Percentiles rank a stretch among this genome's conserved stretches.
phyloP scores from a whole-genome alignment of 106 monocot species.

The Platanthera zijinensis region DNA sequence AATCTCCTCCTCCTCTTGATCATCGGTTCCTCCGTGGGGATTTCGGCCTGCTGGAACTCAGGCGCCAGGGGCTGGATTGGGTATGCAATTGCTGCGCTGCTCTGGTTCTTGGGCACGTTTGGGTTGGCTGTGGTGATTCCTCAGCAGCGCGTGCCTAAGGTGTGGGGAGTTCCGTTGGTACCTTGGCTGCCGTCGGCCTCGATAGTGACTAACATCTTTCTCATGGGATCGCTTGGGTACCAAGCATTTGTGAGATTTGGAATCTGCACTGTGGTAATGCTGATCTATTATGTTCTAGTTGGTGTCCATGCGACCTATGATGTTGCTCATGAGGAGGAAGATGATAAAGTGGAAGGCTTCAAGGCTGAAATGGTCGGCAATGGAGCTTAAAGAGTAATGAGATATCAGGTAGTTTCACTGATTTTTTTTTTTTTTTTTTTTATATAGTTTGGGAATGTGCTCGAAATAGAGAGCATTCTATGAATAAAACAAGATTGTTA shows the following conservation, averaged over 20 bases:
- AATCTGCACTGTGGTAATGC: constrained; percentile 22
- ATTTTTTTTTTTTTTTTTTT: neutral
- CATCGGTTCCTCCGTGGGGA: constrained; percentile 10
- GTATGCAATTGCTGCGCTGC: constrained; percentile 17
- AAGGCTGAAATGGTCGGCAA: neutral
- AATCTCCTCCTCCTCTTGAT: constrained; percentile 12
- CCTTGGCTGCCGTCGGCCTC: constrained; percentile 36
- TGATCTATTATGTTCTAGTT: constrained; percentile 24
- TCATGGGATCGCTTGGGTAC: constrained; percentile 27
- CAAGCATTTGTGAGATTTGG: constrained; percentile 27
- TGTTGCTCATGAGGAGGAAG: constrained; percentile 15
- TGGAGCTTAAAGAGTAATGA: constrained; percentile 2
- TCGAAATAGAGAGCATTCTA: neutral
- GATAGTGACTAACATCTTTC: constrained; percentile 26
- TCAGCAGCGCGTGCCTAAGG: constrained; percentile 18
- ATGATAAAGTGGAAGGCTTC: constrained; percentile 9
- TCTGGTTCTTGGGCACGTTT: constrained; percentile 21
- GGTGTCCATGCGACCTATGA: constrained; percentile 30
- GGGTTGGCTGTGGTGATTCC: constrained; percentile 16
- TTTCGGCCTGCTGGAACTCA: constrained; percentile 25
- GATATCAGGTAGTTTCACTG: neutral
- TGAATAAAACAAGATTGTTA: neutral
- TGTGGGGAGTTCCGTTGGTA: constrained; percentile 32
- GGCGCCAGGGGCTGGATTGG: constrained; percentile 24
- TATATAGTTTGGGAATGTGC: neutral